Base-by-base conservation (phyloP, 164 flowering plant species). In the Piper betle region DNA sequence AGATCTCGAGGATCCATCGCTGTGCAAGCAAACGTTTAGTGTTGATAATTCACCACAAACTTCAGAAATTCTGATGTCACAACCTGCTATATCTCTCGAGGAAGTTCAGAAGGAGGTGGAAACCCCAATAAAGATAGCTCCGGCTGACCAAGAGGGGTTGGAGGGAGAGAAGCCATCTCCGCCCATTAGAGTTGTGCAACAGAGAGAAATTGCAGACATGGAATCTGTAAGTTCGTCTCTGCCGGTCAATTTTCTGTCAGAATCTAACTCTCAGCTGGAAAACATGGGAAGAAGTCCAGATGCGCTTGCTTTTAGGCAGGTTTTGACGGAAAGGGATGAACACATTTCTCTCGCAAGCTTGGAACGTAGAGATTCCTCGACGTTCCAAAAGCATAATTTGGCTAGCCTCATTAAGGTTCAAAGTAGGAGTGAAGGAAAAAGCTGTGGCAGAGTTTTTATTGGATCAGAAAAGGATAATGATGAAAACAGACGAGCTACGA, bases 361-460 rank as follows among this genome's bases (percentile, higher is more conserved):
- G 63, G 73, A 62, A 53, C 25, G 54, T 9, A 54, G 4, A 13
- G 63, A n/a, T 59, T 25, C 43, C 15, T 20, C 66, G 6, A 77
- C 67, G 84, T 80, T 82, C 2, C 77, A 86, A 68, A 81, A 84
- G 73, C 80, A 87, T 54, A 83, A 83, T 67, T 71, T 75, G 55
- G 65, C 65, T 15, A 66, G 80, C 68, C 76, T 64, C 62, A 71
- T 75, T 69, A 69, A 67, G 66, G 50, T 83, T 71, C 77, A 69
- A 67, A 84, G 78, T 0, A 60, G n/a, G 65, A 71, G 65, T 59
- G 74, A 50, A 59, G 68, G 63, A 41, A 75, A 71, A 60, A 62
- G 15, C 39, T 41, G 3, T 39, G 46, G 9, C 9, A 41, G 42
- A 37, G 20, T n/a, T 64, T 41, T 43, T 13, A 16, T 65, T 55